phyloP scores from a whole-genome alignment of 2,329 filamentous ascomycete species.

The Botrytis tulipae region DNA sequence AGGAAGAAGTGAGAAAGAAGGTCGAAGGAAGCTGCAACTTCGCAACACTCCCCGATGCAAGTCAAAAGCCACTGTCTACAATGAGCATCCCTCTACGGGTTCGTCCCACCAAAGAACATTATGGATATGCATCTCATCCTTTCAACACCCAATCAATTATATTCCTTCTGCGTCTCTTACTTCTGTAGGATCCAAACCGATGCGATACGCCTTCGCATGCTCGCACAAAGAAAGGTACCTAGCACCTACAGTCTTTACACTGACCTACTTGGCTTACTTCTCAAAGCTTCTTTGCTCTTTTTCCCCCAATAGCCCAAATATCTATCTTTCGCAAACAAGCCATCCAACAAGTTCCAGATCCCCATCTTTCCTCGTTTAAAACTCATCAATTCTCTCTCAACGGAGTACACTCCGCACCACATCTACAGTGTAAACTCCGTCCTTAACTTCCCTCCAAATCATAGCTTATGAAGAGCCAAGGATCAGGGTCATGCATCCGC shows the following conservation, averaged over 20 bases:
- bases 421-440: background rate
- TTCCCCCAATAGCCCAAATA: background rate
- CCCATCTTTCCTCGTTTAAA: background rate
- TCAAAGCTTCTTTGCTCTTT: background rate
- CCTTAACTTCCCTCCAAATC: background rate
- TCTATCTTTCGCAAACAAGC: background rate
- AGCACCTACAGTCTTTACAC: background rate
- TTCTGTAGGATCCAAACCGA: background rate
- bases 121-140: background rate
- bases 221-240: background rate
- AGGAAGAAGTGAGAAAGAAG: background rate
- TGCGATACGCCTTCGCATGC: background rate
- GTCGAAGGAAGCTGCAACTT: slow-evolving; percentile 9
- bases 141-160: background rate
- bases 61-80: background rate
- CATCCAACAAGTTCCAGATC: background rate
- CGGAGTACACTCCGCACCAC: background rate
- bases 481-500: slow-evolving; percentile 17
- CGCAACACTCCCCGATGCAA: background rate
- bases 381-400: background rate
- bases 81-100: background rate
- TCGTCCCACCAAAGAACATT: background rate
- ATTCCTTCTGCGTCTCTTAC: slow-evolving; percentile 1
- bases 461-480: slow-evolving; percentile 2
- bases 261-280: background rate